Conservation (phyloP, 176 grass and related monocot species). For the Aegilops tauschii region DNA sequence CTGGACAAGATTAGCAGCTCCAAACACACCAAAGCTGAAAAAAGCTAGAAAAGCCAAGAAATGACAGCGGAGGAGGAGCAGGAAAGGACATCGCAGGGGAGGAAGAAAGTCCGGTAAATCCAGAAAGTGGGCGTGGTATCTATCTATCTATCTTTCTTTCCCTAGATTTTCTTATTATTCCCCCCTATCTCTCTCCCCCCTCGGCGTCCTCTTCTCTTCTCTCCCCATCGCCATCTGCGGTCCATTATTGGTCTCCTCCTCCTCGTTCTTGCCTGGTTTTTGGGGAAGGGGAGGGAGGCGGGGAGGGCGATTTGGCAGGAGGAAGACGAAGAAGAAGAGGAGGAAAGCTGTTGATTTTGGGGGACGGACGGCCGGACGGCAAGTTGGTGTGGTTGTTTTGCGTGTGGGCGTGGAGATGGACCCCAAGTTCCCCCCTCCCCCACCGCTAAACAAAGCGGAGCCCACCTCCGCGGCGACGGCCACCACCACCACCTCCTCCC, state of each 20-base stretch:
- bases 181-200: not conserved
- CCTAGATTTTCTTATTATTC: slow-evolving; percentile 57
- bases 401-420: slow-evolving; percentile 44
- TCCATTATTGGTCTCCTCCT: slow-evolving; percentile 17
- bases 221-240: not conserved
- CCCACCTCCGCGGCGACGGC: slow-evolving; percentile 48
- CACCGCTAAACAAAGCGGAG: slow-evolving; percentile 72
- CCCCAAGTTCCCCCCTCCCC: slow-evolving; percentile 65
- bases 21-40: not conserved
- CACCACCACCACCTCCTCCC: slow-evolving; percentile 11
- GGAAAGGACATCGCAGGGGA: too few relatives aligned
- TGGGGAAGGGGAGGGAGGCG: not conserved
- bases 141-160: slow-evolving; percentile 5
- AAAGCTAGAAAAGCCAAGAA: not conserved
- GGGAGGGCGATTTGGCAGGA: slow-evolving; percentile 15
- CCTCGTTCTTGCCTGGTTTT: slow-evolving; percentile 19
- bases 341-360: not conserved
- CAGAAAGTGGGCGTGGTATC: slow-evolving; percentile 50
- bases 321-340: not conserved
- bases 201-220: not conserved
- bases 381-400: slow-evolving; percentile 35
- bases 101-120: slow-evolving; percentile 53
- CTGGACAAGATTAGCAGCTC: not conserved
- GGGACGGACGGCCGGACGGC: not conserved
- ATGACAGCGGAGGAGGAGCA: not conserved